A percentile compares a stretch with the other conserved stretches of the same genome.
phyloP scores from a whole-genome alignment of 2,329 filamentous ascomycete species.

The Colletotrichum truncatum region DNA sequence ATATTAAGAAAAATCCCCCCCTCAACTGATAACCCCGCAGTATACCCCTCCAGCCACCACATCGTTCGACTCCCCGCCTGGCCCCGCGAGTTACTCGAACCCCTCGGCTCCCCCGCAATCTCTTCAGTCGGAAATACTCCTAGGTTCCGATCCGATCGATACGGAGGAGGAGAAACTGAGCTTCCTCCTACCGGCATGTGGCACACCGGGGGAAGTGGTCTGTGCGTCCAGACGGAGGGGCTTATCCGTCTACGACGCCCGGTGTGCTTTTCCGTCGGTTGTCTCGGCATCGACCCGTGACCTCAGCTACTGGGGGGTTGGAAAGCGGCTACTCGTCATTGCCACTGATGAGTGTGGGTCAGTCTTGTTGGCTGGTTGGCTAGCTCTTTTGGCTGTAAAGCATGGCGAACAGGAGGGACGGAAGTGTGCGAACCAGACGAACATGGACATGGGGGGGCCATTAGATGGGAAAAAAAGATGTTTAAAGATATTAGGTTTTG shows the following conservation, averaged over 20 bases:
- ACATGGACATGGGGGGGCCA: constrained; percentile 9
- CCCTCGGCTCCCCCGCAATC: background rate
- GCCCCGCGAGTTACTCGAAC: background rate
- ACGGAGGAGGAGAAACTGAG: background rate
- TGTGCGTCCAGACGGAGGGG: constrained; percentile 3
- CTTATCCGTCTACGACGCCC: constrained; percentile 7
- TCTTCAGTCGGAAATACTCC: background rate
- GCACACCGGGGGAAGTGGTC: background rate
- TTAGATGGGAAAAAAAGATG: background rate
- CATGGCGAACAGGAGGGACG: constrained; percentile 10
- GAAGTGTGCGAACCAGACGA: constrained; percentile 11
- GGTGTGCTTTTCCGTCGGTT: constrained; percentile 26
- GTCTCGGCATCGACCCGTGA: constrained; percentile 13
- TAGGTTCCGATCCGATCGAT: background rate
- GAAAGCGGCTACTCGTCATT: background rate
- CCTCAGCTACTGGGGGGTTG: background rate
- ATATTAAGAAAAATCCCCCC: background rate
- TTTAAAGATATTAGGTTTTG: constrained; percentile 1
- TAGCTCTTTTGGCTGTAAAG: background rate
- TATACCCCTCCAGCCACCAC: background rate
- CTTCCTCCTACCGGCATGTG: background rate
- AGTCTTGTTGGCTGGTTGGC: background rate
- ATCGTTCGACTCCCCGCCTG: constrained; percentile 4
- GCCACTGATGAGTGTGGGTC: background rate
- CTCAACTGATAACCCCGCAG: background rate